Evolutionary conservation across 768 basidiomycete genomes (phyloP), one percentile per base, ranked within the genome.

Genomic region (Mycena galericulata): DNA sequence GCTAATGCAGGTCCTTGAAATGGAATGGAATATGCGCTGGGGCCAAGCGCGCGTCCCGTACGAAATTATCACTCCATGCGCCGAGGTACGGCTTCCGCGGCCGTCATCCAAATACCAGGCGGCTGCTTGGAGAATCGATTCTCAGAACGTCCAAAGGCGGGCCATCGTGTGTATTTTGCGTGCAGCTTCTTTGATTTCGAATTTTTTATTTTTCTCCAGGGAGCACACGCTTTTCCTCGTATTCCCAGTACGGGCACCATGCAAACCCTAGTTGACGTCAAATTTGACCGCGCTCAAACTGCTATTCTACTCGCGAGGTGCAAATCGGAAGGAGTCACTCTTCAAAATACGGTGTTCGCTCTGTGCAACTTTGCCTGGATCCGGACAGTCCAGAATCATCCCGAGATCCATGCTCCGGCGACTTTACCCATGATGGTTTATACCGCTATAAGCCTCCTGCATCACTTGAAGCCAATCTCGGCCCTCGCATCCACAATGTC

Each of bases 371-470:
- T 72, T 27, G 69, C 73, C 10, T 74, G 73, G 73, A 58, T 72
- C 40, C 64, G 62, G 17, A 68, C 53, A 17, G 47, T 56, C 18
- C 29, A 12, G 9, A 40, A 26, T 11, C 58, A 49, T 32, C 54
- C 62, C 22, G 58, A 63, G 27, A 43, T 59, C 18, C 20, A 55
- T 30, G 41, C 60, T 15, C 40, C 71, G 20, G 56, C 53, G 61
- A 62, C 62, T 32, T 40, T 67, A 15, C 61, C 54, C 20, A 63
- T 62, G 51, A 51, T 69, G 17, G 38, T 69, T 10, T 75, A 75
- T 49, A 69, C 74, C n/a, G 74, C 72, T 6, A 69, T 75, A 40
- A 73, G 62, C 43, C 59, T 75, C 26, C 70, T 68, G 18, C 70
- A 61, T 4, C 58, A 69, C 51, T 59, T 75, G n/a, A 45, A 56